Evolutionary conservation across 768 basidiomycete species (phyloP), one percentile per base, ranked within the genome.

Genomic region (Lactarius hatsudake): DNA sequence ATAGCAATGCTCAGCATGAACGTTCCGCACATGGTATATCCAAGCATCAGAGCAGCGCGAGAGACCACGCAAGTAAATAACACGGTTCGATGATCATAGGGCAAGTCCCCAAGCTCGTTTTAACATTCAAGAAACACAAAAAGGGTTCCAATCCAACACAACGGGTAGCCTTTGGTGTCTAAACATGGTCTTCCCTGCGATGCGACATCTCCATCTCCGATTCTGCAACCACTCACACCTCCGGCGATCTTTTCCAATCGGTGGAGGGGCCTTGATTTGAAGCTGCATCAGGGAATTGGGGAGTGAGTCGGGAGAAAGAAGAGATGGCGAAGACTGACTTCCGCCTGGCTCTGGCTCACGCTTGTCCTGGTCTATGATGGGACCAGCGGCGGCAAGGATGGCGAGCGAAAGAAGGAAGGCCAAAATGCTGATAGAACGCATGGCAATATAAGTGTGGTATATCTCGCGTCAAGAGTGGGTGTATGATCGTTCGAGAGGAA

Each of bases 261-360:
- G 1, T 3, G n/a, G 38, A 0, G 13, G 6, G 7, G 8, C 13
- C 20, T 20, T 3, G 8, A n/a, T 6, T 23, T 0, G 3, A 2
- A n/a, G 20, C 45, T 48, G n/a, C 9, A n/a, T 20, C 20, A n/a
- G 3, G 7, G 43, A 45, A 43, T 43, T 20, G 17, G 17, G 43
- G 43, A 45, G 43, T 45, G 4, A 8, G 42, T 43, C 2, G 18
- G 6, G 18, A 43, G 8, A 48, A 12, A n/a, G 9, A 20, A n/a
- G 20, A 20, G 8, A 23, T 7, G 43, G 20, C 3, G 43, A 3
- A 15, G 8, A 48, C 45, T 9, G 9, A 48, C 45, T 20, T 8
- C 13, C 8, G 20, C 3, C 38, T 40, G 43, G 43, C 18, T 45
- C 38, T 40, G 43, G 43, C 18, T 45, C 45, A 48, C 45, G 45